These are phyloP conservation scores for Populus pruinosa DNA, from an alignment of 345 rosid genomes.

Conservation along the genomic window DNA sequence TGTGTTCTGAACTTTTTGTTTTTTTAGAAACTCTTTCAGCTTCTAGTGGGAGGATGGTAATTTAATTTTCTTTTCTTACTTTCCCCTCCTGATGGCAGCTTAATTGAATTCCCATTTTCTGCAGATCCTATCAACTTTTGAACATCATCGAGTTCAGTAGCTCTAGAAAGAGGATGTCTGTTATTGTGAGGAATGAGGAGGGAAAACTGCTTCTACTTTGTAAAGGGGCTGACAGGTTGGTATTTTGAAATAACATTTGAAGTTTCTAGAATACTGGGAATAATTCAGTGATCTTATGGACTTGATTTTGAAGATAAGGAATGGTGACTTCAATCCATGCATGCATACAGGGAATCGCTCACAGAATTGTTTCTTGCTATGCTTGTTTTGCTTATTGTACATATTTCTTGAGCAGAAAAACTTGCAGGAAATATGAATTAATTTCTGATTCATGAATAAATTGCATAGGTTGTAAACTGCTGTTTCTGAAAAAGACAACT, in stretches of 20 bases:
- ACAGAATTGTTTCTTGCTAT: not conserved
- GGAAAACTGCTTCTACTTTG: constrained; percentile 75
- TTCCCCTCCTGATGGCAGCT: not conserved
- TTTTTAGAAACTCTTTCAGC: not conserved
- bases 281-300: not conserved
- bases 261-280: not conserved
- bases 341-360: not conserved
- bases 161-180: constrained; percentile 87
- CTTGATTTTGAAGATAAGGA: not conserved
- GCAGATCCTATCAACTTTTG: constrained; percentile 68
- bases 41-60: not conserved
- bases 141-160: constrained; percentile 78
- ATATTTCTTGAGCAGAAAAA: too few species aligned
- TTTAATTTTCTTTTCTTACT: not conserved
- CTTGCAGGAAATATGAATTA: not conserved
- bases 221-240: constrained; percentile 98
- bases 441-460: not conserved
- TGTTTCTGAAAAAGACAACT: not conserved
- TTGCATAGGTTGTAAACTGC: not conserved
- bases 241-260: constrained; percentile 9
- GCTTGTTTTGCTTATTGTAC: not conserved
- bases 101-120: constrained; percentile 12
- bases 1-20: not conserved
- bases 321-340: not conserved
- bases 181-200: constrained; percentile 62